Percentiles rank a stretch among this genome's conserved stretches.
Conservation (phyloP, 306 rosid genomes). For the Astragalus membranaceus region DNA sequence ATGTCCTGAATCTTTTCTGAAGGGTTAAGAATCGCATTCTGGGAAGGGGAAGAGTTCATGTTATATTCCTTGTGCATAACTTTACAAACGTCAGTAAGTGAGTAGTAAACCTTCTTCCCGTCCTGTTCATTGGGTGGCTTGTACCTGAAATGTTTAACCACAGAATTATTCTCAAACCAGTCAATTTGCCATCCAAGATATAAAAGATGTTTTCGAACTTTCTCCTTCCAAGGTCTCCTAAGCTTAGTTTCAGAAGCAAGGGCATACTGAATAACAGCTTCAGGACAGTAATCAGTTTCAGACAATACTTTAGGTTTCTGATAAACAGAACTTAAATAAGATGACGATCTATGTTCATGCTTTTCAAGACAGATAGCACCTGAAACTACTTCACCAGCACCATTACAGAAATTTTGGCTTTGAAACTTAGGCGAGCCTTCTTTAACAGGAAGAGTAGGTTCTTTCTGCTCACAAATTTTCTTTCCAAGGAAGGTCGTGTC, state of each 20-base stretch:
- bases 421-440: background rate
- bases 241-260: background rate
- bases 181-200: conserved; percentile 70
- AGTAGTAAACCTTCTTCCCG: conserved; percentile 18
- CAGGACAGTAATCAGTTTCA: conserved; percentile 38
- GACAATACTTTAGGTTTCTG: conserved; percentile 36
- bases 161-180: background rate
- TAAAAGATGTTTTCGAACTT: conserved; percentile 44
- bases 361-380: background rate
- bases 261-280: conserved; percentile 36
- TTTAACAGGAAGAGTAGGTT: conserved; percentile 1
- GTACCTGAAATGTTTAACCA: conserved; percentile 6
- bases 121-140: conserved; percentile 24
- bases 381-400: conserved; percentile 12
- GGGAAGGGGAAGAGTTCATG: conserved; percentile 16
- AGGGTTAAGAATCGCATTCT: conserved; percentile 8
- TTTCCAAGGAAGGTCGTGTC: background rate
- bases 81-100: conserved; percentile 43
- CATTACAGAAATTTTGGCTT: conserved; percentile 18
- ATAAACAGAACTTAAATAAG: background rate
- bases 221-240: background rate
- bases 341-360: background rate
- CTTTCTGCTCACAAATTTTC: conserved; percentile 22
- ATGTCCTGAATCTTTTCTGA: conserved; percentile 19
- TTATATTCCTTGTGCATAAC: conserved; percentile 14